Conservation (phyloP, 1,284 basidiomycete genomes). For the Rhodotorula sp. region DNA sequence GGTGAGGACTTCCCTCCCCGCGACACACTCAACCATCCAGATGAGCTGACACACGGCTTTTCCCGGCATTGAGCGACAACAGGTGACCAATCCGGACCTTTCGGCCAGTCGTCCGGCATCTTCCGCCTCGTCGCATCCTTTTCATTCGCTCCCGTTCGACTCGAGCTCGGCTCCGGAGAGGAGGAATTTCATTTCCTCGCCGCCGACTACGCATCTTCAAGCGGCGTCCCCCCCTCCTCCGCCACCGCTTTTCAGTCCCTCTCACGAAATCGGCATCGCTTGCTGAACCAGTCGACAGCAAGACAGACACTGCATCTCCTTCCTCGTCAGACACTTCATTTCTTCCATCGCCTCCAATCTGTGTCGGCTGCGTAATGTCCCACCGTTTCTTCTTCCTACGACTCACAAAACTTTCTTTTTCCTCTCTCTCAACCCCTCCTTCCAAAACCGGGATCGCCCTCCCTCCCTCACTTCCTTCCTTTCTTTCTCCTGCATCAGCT, state of each 20-base stretch:
- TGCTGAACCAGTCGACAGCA: background rate
- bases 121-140: background rate
- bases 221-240: background rate
- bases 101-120: background rate
- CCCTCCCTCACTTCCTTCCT: background rate
- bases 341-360: background rate
- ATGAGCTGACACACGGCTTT: too few relatives aligned
- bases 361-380: background rate
- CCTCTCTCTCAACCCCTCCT: too few relatives aligned
- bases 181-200: background rate
- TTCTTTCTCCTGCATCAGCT: background rate
- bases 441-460: background rate
- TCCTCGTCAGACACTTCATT: background rate
- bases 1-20: too few relatives aligned
- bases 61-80: too few relatives aligned
- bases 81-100: slow-evolving; percentile 11
- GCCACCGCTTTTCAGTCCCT: too few relatives aligned
- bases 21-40: too few relatives aligned
- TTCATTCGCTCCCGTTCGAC: background rate
- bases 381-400: too few relatives aligned
- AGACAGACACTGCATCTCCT: too few relatives aligned
- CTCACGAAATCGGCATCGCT: background rate
- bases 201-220: background rate
- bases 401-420: background rate
- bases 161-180: too few relatives aligned